Conservation (phyloP, 2,329 filamentous ascomycete species). For the Talaromyces rugulosus region DNA sequence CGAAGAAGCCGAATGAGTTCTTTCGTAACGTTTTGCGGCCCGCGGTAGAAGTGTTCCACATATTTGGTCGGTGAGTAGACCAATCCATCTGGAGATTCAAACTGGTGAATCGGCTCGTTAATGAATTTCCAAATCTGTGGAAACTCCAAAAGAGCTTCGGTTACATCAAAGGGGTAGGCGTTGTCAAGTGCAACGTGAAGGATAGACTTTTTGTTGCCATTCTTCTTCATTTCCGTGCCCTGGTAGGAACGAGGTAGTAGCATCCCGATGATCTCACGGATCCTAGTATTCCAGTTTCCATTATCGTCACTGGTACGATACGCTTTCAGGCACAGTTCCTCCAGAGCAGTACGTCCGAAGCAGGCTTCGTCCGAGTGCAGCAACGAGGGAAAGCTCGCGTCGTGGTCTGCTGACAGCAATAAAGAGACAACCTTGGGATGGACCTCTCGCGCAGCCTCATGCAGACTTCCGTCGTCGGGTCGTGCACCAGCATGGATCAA, state of each 20-base stretch:
- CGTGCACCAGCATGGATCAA: slow-evolving; percentile 55
- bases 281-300: slow-evolving; percentile 36
- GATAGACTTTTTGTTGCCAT: slow-evolving; percentile 52
- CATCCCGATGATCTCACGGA: slow-evolving; percentile 54
- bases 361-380: slow-evolving; percentile 43
- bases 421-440: slow-evolving; percentile 55
- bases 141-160: slow-evolving; percentile 54
- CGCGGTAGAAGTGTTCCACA: slow-evolving; percentile 26
- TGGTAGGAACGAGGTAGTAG: slow-evolving; percentile 49
- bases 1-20: slow-evolving; percentile 1
- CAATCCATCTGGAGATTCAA: slow-evolving; percentile 50
- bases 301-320: slow-evolving; percentile 37
- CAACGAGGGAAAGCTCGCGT: slow-evolving; percentile 61
- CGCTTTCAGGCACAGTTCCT: slow-evolving; percentile 59
- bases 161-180: slow-evolving; percentile 53
- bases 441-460: slow-evolving; percentile 59
- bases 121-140: slow-evolving; percentile 62
- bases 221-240: neutral
- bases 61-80: slow-evolving; percentile 66
- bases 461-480: slow-evolving; percentile 62
- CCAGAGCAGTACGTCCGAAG: slow-evolving; percentile 57
- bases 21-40: slow-evolving; percentile 9
- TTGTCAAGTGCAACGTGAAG: slow-evolving; percentile 57
- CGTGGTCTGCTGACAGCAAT: slow-evolving; percentile 57
- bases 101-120: slow-evolving; percentile 52